These are phyloP conservation scores for Epithemia pelagica DNA, from an alignment of 108 stramenopile species.

Conservation along the genomic window DNA sequence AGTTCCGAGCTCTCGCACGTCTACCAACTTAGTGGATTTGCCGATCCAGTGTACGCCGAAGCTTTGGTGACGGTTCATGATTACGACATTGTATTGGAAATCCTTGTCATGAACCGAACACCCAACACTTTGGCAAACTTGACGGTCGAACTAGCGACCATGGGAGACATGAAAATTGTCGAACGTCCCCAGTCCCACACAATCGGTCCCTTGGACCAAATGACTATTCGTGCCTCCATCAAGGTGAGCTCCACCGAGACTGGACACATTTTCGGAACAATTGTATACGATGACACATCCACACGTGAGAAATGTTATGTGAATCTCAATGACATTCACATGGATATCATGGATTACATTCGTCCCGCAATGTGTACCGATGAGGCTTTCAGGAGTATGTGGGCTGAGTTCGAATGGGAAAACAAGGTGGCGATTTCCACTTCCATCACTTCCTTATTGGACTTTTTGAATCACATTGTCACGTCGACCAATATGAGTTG, in stretches of 20 bases:
- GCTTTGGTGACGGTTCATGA: conserved; percentile 97
- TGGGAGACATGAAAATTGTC: conserved; percentile 99
- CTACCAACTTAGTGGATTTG: conserved; percentile 95
- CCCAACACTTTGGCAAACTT: conserved; percentile 93
- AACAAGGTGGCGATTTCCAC: conserved; percentile 96
- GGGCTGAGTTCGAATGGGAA: conserved; percentile 99
- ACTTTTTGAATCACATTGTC: conserved; percentile 94
- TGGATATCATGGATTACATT: conserved; percentile 99
- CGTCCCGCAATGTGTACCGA: conserved; percentile 94
- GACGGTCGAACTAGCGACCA: conserved; percentile 95
- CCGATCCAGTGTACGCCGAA: conserved; percentile 99
- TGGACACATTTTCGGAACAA: conserved; percentile 98
- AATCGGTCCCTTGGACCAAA: conserved; percentile 93
- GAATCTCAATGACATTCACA: conserved; percentile 97
- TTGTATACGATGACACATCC: conserved; percentile 93
- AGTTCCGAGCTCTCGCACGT: conserved; percentile 81
- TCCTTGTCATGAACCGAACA: conserved; percentile 96
- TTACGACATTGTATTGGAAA: conserved; percentile 98
- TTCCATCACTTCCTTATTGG: conserved; percentile 83
- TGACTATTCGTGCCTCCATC: conserved; percentile 91
- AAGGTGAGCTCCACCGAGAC: conserved; percentile 99
- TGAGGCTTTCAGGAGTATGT: conserved; percentile 96
- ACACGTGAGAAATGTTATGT: conserved; percentile 93
- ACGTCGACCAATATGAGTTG: conserved; percentile 95
- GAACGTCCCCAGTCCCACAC: conserved; percentile 95